Evolutionary conservation across 75 land plant species (phyloP).

Genomic region (Cupressus sempervirens): DNA sequence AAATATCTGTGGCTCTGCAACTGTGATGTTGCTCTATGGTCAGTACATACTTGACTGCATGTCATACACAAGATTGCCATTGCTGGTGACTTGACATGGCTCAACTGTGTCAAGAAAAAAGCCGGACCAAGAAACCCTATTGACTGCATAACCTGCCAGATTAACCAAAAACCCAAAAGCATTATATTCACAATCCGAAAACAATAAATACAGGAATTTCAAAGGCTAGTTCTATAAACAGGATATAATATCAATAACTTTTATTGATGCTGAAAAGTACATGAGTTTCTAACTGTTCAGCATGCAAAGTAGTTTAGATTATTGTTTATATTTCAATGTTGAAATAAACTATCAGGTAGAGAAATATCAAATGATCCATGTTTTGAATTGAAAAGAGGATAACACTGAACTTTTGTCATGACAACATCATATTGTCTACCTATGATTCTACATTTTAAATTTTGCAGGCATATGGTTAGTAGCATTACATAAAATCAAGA

Average conservation of each 20-base stretch:
- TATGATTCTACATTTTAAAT: neutral
- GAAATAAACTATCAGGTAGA: neutral
- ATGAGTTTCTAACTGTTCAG: neutral
- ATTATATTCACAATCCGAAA: neutral
- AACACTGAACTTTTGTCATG: neutral
- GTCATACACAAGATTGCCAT: constrained; percentile 95
- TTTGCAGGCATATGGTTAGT: neutral
- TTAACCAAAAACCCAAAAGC: neutral
- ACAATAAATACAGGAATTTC: neutral
- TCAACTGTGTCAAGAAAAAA: constrained; percentile 95
- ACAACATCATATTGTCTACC: neutral
- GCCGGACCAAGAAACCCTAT: constrained; percentile 98
- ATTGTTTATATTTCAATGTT: neutral
- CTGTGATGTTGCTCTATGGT: neutral
- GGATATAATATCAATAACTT: neutral
- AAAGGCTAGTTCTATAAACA: neutral
- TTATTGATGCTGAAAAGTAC: neutral
- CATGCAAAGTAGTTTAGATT: neutral
- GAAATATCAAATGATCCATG: neutral
- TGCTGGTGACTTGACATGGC: constrained; percentile 73
- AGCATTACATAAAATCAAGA: too few relatives aligned
- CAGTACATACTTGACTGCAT: constrained; percentile 76
- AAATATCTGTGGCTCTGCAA: neutral
- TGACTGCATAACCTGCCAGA: constrained; percentile 86
- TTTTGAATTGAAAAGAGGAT: neutral